A percentile compares a stretch with the other conserved stretches of the same genome.
Evolutionary conservation across 306 rosid species (phyloP).

Genomic region (Gastrolobium villosum): DNA sequence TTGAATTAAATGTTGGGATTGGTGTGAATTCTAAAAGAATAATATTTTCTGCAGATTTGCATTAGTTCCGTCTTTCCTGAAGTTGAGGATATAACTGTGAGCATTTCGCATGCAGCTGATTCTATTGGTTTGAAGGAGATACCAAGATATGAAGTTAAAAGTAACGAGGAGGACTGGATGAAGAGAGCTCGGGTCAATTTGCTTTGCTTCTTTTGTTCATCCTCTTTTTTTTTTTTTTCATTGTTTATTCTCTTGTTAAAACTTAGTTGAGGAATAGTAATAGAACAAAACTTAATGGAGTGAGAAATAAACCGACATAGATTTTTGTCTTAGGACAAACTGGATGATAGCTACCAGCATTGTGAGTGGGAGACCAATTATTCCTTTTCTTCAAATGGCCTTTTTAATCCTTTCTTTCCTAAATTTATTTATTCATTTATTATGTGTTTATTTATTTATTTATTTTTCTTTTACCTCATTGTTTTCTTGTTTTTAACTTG

Average conservation of each 20-base stretch:
- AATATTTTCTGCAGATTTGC: constrained; percentile 62
- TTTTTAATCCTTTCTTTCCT: too few relatives aligned
- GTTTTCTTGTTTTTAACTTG: too few relatives aligned
- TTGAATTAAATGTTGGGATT: constrained; percentile 15
- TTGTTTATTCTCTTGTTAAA: constrained; percentile 12
- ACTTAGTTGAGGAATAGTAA: too few relatives aligned
- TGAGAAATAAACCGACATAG: too few relatives aligned
- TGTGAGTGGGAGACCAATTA: too few relatives aligned
- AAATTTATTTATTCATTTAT: too few relatives aligned
- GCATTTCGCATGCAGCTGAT: constrained; percentile 78
- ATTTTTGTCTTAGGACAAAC: too few relatives aligned
- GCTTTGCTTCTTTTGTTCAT: constrained; percentile 37
- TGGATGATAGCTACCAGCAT: too few relatives aligned
- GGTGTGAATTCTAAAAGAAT: constrained; percentile 34
- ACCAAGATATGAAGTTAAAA: constrained; percentile 70
- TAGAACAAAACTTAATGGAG: too few relatives aligned
- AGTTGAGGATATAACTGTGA: constrained; percentile 62
- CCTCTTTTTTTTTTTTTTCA: neutral
- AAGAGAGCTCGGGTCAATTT: constrained; percentile 72
- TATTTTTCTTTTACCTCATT: too few relatives aligned
- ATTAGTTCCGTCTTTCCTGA: constrained; percentile 73
- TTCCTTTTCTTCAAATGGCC: too few relatives aligned
- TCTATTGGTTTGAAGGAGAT: constrained; percentile 86
- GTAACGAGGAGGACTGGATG: constrained; percentile 81
- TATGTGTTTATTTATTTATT: too few relatives aligned